These are phyloP conservation scores for cucumber (Cucumis sativus) DNA, from an alignment of 306 rosid species.

Conservation along the genomic window DNA sequence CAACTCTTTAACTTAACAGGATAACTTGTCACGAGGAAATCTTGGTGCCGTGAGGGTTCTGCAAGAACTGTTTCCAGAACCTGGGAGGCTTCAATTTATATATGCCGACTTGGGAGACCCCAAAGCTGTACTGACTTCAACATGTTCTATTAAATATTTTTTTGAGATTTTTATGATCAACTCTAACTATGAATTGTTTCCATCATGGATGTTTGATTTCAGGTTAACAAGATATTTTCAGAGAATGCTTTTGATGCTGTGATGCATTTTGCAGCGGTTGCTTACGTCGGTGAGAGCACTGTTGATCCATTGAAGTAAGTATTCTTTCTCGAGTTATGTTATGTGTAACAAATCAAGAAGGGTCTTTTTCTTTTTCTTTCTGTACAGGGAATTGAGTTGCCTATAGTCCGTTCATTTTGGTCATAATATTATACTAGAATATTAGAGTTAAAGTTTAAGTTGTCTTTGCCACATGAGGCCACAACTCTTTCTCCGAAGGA, in stretches of 20 bases:
- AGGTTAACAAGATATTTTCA: constrained; percentile 79
- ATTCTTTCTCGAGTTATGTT: background rate
- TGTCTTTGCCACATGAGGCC: background rate
- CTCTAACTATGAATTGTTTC: background rate
- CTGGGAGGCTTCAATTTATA: constrained; percentile 93
- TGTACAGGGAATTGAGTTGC: too few relatives aligned
- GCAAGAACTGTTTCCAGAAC: constrained; percentile 63
- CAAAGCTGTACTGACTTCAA: constrained; percentile 43
- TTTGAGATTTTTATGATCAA: background rate
- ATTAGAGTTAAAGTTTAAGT: background rate
- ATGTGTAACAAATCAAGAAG: too few relatives aligned
- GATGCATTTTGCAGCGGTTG: constrained; percentile 99
- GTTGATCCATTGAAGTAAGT: constrained; percentile 86
- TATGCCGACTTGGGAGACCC: constrained; percentile 84
- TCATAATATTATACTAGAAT: background rate
- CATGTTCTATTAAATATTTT: background rate
- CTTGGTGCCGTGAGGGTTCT: constrained; percentile 84
- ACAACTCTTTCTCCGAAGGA: background rate
- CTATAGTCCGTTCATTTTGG: background rate
- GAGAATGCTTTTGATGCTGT: constrained; percentile 97
- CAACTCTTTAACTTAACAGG: constrained; percentile 28
- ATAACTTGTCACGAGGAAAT: constrained; percentile 87
- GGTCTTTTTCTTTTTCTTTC: too few relatives aligned
- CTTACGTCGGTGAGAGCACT: constrained; percentile 98
- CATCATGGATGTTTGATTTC: constrained; percentile 20